Evolutionary conservation across 345 rosid species (phyloP), one percentile per base, ranked within the genome.

Genomic region (Viola odorata): DNA sequence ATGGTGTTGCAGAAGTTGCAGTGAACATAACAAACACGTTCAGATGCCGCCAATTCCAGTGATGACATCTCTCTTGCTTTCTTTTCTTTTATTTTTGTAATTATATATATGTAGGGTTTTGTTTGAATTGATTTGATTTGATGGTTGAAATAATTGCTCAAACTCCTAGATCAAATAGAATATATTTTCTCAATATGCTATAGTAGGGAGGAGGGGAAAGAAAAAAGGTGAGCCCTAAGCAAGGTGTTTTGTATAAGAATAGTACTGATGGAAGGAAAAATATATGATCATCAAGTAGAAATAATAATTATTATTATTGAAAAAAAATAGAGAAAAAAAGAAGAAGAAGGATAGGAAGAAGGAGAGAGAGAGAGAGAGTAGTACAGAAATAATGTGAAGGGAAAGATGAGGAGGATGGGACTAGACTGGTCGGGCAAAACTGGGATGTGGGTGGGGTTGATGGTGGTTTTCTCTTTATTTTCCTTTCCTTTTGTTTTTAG

Each of bases 1-100:
- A 88, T 79, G 73, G 96, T 90, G 89, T 85, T 86, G 96, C 99
- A 94, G 88, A 88, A 81, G 91, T 73, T 88, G 97, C 99, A 94
- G 84, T 88, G 91, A 59, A 90, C 95, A 81, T 86, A 94, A 70
- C 97, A 88, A 64, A 94, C 92, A 51, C 82, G 82, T 57, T 91
- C 97, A 55, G 95, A 70, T 38, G 84, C 78, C 85, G 84, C 78
- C 85, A 78, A 71, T 39, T 94, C 89, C 55, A 77, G 37, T 54
- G 99, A 85, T 96, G 32, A 23, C 32, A 23, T 23, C 32, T 23
- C 32, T 23, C 32, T 23, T 2, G 1, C 32, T 2, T 2, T 23
- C 32, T 23, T 23, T 23, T 23, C 32, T 23, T 23, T 23, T 23
- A 23, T 2, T 23, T 23, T 23, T 23, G 1, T 23, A 23, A 23